A percentile compares a stretch with the other conserved stretches of the same genome.
phyloP scores from a whole-genome alignment of 1,284 basidiomycete genomes.

The Rugosomyces carneus region DNA sequence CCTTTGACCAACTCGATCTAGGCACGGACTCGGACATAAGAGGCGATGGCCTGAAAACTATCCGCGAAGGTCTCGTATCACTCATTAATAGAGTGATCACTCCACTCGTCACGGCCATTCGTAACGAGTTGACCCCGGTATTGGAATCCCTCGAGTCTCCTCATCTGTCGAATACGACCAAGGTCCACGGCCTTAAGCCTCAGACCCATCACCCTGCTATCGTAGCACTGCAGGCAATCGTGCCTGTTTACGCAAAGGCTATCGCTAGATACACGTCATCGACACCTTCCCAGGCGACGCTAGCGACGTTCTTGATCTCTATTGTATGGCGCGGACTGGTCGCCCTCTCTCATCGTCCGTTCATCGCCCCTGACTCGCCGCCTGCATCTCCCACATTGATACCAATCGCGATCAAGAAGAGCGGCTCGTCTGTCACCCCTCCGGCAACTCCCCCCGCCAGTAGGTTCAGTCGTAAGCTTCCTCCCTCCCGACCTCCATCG shows the following conservation, averaged over 20 bases:
- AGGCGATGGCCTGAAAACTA: slow-evolving; percentile 57
- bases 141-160: slow-evolving; percentile 55
- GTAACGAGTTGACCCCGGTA: slow-evolving; percentile 51
- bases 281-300: slow-evolving; percentile 44
- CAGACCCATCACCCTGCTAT: slow-evolving; percentile 51
- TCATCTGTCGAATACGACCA: slow-evolving; percentile 26
- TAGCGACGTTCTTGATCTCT: slow-evolving; percentile 67
- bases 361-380: slow-evolving; percentile 30
- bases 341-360: slow-evolving; percentile 56
- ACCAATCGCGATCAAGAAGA: slow-evolving; percentile 33
- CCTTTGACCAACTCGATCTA: slow-evolving; percentile 58
- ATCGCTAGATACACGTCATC: slow-evolving; percentile 52
- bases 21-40: slow-evolving; percentile 55
- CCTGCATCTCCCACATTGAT: slow-evolving; percentile 37
- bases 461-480: slow-evolving; percentile 61
- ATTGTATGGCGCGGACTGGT: slow-evolving; percentile 68
- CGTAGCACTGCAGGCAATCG: slow-evolving; percentile 43
- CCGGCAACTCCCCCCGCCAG: slow-evolving; percentile 53
- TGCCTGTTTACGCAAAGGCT: slow-evolving; percentile 56
- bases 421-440: slow-evolving; percentile 39
- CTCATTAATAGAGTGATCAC: slow-evolving; percentile 59
- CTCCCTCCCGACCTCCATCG: slow-evolving; percentile 62
- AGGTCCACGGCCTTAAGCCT: slow-evolving; percentile 32
- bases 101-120: slow-evolving; percentile 57
- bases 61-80: slow-evolving; percentile 62